phyloP scores from a whole-genome alignment of 2,329 filamentous ascomycete species.

The Penicillium oxalicum region DNA sequence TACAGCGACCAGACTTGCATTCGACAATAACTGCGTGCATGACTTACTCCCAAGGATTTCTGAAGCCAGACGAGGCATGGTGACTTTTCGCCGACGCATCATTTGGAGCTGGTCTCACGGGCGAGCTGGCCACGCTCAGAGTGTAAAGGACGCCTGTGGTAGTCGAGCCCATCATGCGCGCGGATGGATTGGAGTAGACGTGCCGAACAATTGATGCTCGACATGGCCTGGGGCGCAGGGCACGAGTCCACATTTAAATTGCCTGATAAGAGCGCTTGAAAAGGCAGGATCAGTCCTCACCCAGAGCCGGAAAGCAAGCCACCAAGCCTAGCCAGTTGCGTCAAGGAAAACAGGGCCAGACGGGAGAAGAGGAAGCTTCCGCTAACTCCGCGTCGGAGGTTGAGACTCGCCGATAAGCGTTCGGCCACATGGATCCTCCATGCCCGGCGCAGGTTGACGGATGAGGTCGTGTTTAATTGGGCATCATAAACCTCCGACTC shows the following conservation, averaged over 20 bases:
- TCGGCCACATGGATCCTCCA: constrained; percentile 4
- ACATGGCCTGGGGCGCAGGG: constrained; percentile 21
- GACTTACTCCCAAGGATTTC: constrained; percentile 42
- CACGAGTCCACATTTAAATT: constrained; percentile 18
- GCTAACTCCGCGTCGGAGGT: constrained; percentile 20
- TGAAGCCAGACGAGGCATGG: constrained; percentile 35
- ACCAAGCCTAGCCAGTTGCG: constrained; percentile 3
- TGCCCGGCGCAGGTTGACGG: not conserved
- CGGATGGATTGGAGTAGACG: constrained; percentile 5
- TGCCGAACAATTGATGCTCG: constrained; percentile 10
- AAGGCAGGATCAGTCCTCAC: not conserved
- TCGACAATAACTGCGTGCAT: not conserved
- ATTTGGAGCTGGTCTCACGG: constrained; percentile 31
- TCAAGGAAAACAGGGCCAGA: constrained; percentile 8
- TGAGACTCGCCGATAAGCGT: not conserved
- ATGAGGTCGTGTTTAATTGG: not conserved
- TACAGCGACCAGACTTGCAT: not conserved
- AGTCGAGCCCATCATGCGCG: constrained; percentile 32
- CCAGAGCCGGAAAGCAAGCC: constrained; percentile 1
- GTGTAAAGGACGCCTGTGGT: constrained; percentile 38
- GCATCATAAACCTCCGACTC: not conserved
- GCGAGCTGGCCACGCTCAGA: constrained; percentile 35
- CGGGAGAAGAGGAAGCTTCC: constrained; percentile 6
- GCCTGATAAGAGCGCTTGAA: constrained; percentile 1
- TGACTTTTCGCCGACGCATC: constrained; percentile 38